Conservation (phyloP, 371 early-diverging fungal genomes). For the Mortierella sp. region DNA sequence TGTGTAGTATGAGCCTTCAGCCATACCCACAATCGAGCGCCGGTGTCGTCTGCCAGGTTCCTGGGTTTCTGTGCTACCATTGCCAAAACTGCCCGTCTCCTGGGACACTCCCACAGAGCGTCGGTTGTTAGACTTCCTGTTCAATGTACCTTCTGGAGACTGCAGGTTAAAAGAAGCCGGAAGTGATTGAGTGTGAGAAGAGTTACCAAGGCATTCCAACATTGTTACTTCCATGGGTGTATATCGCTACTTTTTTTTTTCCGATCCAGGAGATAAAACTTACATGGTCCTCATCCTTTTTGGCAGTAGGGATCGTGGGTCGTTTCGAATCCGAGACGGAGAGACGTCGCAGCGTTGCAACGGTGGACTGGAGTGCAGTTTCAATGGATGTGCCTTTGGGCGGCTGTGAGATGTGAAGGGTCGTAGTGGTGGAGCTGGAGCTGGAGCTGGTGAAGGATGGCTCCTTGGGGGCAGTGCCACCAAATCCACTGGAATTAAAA, state of each 20-base stretch:
- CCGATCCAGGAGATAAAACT: too few species aligned
- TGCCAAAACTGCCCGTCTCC: constrained; percentile 25
- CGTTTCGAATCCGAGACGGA: constrained; percentile 48
- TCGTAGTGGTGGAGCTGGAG: constrained; percentile 25
- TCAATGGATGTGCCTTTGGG: constrained; percentile 45
- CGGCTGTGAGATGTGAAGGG: constrained; percentile 51
- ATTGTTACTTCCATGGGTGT: too few species aligned
- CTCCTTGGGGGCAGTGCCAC: constrained; percentile 17
- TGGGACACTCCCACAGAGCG: constrained; percentile 37
- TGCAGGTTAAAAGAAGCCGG: neutral
- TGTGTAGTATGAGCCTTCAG: constrained; percentile 9
- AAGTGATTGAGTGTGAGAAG: neutral
- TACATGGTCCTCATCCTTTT: constrained; percentile 33
- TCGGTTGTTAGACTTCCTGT: constrained; percentile 29
- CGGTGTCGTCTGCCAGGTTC: constrained; percentile 21
- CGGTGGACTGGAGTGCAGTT: constrained; percentile 48
- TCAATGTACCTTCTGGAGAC: constrained; percentile 5
- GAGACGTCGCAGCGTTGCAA: constrained; percentile 52
- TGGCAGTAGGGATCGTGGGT: constrained; percentile 18
- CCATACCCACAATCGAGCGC: constrained; percentile 13
- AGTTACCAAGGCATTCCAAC: too few species aligned
- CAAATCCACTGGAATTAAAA: constrained; percentile 7
- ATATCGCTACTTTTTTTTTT: too few species aligned
- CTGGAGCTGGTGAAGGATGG: constrained; percentile 4
- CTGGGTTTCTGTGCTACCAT: constrained; percentile 5